Base-by-base conservation (phyloP, 441 rosid species). In the Brassica hybrid region DNA sequence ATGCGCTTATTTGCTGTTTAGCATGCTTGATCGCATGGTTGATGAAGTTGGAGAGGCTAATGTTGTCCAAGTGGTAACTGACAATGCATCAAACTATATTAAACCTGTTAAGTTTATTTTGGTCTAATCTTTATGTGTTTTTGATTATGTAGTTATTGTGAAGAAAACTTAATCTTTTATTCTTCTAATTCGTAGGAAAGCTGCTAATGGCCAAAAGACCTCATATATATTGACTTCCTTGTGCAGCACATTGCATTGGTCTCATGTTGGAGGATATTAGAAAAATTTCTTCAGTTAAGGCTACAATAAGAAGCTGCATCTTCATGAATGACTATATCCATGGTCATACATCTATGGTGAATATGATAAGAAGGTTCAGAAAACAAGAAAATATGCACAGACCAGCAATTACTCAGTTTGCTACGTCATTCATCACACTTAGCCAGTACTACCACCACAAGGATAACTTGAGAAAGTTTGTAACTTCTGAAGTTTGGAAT, bases 331-430 rank as follows among this genome's bases (percentile, higher is more conserved):
- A 0, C 8, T 48, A 45, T 10, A 48, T 67, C 1, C 48, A 67
- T 13, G 6, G 0, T 25, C 71, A 6, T 9, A n/a, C 13, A 7
- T 8, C 21, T n/a, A 12, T 48, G 9, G 59, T 48, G 41, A 67
- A 25, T 30, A 67, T 67, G 71, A 67, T 67, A 59, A 45, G 59
- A 3, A 67, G 1, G 8, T 67, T 67, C 71, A 48, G 59, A 8
- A 2, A n/a, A 1, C 4, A 48, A 0, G 10, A 2, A n/a, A 67
- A 48, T n/a, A 2, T 67, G 21, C 41, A 67, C 5, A n/a, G 13
- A 8, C 41, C 8, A 1, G n/a, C 21, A 0, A 41, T 48, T n/a
- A 67, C 59, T 16, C 5, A 7, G 1, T 67, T 67, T 48, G 21
- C 59, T n/a, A 67, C 59, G 3, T 48, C 21, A 0, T 67, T 67